These are phyloP conservation scores for Fusarium odoratissimum DNA, from an alignment of 2,329 filamentous ascomycete species.

Conservation along the genomic window DNA sequence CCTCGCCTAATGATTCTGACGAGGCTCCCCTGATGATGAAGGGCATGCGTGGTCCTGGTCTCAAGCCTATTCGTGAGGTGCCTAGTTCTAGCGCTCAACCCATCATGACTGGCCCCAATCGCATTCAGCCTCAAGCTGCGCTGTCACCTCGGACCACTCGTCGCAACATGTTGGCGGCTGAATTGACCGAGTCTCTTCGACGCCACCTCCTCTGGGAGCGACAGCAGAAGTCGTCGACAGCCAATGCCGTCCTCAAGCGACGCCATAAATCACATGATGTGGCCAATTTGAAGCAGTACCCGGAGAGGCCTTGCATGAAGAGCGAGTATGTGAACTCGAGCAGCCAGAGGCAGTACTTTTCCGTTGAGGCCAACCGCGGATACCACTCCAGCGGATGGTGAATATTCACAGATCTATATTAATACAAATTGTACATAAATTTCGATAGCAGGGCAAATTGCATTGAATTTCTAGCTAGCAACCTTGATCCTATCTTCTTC, in stretches of 20 bases:
- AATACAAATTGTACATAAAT: no score
- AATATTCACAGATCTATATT: conserved; percentile 3
- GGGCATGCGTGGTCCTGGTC: conserved; percentile 61
- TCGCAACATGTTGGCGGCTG: conserved; percentile 94
- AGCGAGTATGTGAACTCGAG: conserved; percentile 73
- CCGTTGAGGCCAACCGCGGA: conserved; percentile 72
- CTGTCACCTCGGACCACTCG: conserved; percentile 92
- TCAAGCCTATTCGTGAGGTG: conserved; percentile 64
- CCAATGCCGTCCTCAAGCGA: conserved; percentile 88
- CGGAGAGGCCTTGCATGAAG: conserved; percentile 71
- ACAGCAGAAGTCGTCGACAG: conserved; percentile 90
- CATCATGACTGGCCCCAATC: conserved; percentile 79
- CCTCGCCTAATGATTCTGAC: conserved; percentile 68
- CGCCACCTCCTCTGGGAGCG: conserved; percentile 95
- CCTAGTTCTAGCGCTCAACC: conserved; percentile 70
- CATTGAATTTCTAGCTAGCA: no score
- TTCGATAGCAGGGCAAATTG: no score
- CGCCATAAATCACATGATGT: conserved; percentile 92
- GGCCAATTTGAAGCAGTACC: conserved; percentile 85
- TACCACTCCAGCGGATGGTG: conserved; percentile 59
- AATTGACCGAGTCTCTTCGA: conserved; percentile 91
- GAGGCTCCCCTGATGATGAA: conserved; percentile 68
- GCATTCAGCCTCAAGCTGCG: conserved; percentile 73
- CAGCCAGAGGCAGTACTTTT: conserved; percentile 88
- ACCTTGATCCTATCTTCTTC: no score